Evolutionary conservation across 345 rosid species (phyloP).

Genomic region (Limnanthes douglasii): DNA sequence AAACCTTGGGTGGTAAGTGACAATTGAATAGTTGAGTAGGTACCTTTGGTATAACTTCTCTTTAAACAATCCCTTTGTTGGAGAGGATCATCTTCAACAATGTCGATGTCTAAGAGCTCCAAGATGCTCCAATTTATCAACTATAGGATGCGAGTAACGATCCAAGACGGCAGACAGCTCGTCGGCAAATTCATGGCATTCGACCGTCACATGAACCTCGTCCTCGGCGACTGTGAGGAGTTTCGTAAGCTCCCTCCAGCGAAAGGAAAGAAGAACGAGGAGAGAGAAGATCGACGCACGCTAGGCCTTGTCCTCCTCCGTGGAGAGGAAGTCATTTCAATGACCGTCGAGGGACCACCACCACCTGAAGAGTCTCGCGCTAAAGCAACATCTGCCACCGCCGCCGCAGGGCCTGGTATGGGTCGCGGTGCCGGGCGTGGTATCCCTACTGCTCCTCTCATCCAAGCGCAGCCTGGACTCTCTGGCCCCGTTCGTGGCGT

Average conservation of each 20-base stretch:
- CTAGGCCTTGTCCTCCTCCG: conserved; percentile 72
- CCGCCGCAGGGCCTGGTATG: conserved; percentile 48
- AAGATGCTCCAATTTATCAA: conserved; percentile 79
- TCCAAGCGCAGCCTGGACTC: conserved; percentile 75
- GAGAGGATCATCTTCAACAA: conserved; percentile 14
- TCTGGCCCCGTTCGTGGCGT: conserved; percentile 71
- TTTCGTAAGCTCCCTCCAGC: conserved; percentile 75
- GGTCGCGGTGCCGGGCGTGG: conserved; percentile 89
- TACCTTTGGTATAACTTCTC: no score
- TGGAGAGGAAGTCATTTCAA: conserved; percentile 69
- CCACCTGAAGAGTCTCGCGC: conserved; percentile 75
- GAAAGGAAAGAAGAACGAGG: conserved; percentile 48
- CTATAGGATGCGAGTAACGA: conserved; percentile 75
- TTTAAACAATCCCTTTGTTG: no score
- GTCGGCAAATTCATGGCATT: conserved; percentile 85
- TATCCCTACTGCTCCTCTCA: conserved; percentile 49
- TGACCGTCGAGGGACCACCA: conserved; percentile 78
- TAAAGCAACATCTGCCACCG: conserved; percentile 42
- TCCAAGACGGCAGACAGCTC: conserved; percentile 74
- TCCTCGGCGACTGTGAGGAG: conserved; percentile 77
- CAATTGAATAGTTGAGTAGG: no score
- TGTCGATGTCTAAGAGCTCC: conserved; percentile 78
- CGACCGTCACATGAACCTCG: conserved; percentile 84
- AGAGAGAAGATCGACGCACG: conserved; percentile 69
- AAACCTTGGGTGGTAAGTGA: no score